phyloP scores from a whole-genome alignment of 371 early-diverging fungal species.

The Mucor racemosus region DNA sequence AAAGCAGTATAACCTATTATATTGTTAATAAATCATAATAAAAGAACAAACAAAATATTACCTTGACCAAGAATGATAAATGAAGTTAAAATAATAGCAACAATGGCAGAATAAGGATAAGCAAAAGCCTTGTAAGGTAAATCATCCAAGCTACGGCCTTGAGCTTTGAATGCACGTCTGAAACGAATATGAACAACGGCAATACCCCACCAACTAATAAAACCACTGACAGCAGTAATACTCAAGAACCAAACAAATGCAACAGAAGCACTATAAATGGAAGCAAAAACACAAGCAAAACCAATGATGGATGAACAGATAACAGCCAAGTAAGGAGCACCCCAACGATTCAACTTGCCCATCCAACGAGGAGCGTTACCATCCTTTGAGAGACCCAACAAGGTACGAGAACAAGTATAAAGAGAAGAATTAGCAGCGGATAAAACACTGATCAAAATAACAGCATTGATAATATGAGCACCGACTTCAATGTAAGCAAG shows the following conservation, averaged over 20 bases:
- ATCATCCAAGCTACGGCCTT: conserved; percentile 66
- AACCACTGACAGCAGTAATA: conserved; percentile 76
- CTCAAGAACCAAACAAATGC: conserved; percentile 79
- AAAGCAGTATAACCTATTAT: conserved; percentile 35
- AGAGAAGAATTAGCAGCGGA: conserved; percentile 77
- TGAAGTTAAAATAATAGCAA: conserved; percentile 47
- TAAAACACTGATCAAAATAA: conserved; percentile 71
- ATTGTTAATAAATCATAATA: not conserved
- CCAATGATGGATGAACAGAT: conserved; percentile 59
- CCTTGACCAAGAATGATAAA: conserved; percentile 67
- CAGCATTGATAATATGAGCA: conserved; percentile 71
- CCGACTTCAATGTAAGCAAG: conserved; percentile 67
- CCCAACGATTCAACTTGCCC: conserved; percentile 49
- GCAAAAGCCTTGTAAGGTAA: conserved; percentile 74
- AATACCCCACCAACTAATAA: conserved; percentile 82
- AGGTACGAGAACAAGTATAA: conserved; percentile 71
- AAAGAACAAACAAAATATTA: not conserved
- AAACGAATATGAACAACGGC: conserved; percentile 80
- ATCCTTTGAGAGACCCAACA: conserved; percentile 67
- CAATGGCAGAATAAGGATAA: conserved; percentile 70
- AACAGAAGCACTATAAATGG: conserved; percentile 47
- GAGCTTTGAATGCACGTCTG: conserved; percentile 76
- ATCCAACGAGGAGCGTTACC: conserved; percentile 66
- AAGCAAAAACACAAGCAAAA: conserved; percentile 58
- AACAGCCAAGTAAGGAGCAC: conserved; percentile 67